A percentile compares a stretch with the other conserved stretches of the same genome.
Conservation (phyloP, 2,329 filamentous ascomycete genomes). For the Polytolypa hystricis region DNA sequence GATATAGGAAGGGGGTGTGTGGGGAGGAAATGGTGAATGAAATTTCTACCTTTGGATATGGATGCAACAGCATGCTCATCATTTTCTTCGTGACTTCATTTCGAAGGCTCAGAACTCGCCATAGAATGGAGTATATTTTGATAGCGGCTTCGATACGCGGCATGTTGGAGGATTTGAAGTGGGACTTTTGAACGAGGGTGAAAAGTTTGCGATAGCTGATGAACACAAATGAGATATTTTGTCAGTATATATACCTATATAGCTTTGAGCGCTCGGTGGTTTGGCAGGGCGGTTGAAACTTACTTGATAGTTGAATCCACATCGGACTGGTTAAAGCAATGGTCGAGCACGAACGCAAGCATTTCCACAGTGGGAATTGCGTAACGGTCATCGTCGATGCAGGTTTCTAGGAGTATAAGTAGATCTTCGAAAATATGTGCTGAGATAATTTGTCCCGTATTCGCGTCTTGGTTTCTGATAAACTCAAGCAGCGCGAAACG, state of each 20-base stretch:
- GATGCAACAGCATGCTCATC: slow-evolving; percentile 62
- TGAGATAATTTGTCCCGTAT: slow-evolving; percentile 28
- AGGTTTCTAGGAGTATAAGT: slow-evolving; percentile 42
- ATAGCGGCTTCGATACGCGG: slow-evolving; percentile 71
- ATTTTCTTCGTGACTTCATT: slow-evolving; percentile 57
- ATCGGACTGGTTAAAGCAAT: slow-evolving; percentile 29
- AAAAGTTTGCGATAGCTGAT: slow-evolving; percentile 51
- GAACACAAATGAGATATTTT: neutral
- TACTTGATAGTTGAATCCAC: slow-evolving; percentile 34
- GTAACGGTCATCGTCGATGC: slow-evolving; percentile 54
- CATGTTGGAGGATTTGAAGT: slow-evolving; percentile 73
- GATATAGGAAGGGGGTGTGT: too few relatives aligned
- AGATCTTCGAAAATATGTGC: slow-evolving; percentile 42
- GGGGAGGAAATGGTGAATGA: slow-evolving; percentile 20
- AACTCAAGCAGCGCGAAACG: slow-evolving; percentile 31
- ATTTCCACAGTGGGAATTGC: slow-evolving; percentile 67
- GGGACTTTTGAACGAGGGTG: slow-evolving; percentile 60
- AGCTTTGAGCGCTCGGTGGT: neutral
- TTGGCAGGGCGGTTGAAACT: slow-evolving; percentile 6
- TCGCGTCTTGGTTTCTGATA: slow-evolving; percentile 16
- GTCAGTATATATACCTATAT: neutral
- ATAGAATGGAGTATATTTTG: slow-evolving; percentile 65
- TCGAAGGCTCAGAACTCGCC: slow-evolving; percentile 39
- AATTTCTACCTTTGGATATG: slow-evolving; percentile 58
- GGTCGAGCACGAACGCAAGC: slow-evolving; percentile 64